Evolutionary conservation across 1,284 basidiomycete genomes (phyloP), one percentile per base, ranked within the genome.

Genomic region (Tilletia indica): DNA sequence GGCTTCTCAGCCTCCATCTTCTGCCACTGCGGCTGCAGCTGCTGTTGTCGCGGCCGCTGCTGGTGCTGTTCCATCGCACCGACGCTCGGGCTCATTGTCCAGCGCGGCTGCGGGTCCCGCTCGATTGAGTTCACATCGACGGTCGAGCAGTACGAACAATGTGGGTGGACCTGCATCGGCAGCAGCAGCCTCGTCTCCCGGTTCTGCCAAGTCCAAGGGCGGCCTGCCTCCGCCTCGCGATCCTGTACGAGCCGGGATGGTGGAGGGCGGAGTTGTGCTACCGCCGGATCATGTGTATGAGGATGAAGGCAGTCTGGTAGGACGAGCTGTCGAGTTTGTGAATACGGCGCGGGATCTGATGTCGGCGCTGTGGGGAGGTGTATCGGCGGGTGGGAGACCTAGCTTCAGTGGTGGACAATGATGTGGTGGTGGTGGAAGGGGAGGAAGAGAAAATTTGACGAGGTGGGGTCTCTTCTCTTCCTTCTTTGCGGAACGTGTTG

Each of bases 211-310:
- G 31, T 74, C 79, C 1, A 81, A 80, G 25, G 82, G 82, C 34
- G 81, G 81, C 2, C 51, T 82, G 11, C 80, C 81, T 0, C 80
- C 79, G 11, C 82, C 82, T 21, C 74, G 78, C 69, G 74, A 76
- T 47, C 72, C 77, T 49, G 75, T 76, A 34, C 79, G 80, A 45
- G 67, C 67, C 1, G 69, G 70, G 12, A 68, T 71, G n/a, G 31
- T 36, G 31, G 38, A 49, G 14, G 72, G 69, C n/a, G 73, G 77
- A 12, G 79, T 84, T 25, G 81, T 80, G 3, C 71, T 84, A 3
- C 76, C 82, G 5, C 77, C 81, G 68, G 82, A 84, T 66, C 81
- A 82, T 34, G 82, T 82, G 14, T 82, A 83, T 54, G 82, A 82
- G 67, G 77, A 82, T 66, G 80, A 84, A 48, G 82, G 82, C 48